Evolutionary conservation across 2,329 filamentous ascomycete species (phyloP).

Genomic region (Colletotrichum viniferum): DNA sequence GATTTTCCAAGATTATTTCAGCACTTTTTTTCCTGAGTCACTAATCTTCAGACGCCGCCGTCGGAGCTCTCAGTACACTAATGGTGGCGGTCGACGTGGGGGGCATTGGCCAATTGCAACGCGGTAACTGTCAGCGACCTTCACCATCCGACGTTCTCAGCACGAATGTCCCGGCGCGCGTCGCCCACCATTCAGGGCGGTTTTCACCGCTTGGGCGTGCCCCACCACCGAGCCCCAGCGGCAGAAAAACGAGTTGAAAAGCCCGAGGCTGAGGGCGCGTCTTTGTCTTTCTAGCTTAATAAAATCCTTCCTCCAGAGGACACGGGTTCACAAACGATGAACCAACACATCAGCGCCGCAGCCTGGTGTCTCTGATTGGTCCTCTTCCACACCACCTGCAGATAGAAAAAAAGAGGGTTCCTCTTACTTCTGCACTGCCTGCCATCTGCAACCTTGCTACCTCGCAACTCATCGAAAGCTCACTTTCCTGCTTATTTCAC

Average conservation of each 20-base stretch:
- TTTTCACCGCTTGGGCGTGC: slow-evolving; percentile 11
- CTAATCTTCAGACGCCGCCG: slow-evolving; percentile 2
- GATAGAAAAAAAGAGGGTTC: background rate
- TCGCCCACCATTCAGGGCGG: background rate
- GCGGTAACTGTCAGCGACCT: background rate
- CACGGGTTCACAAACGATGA: slow-evolving; percentile 22
- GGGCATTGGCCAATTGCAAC: slow-evolving; percentile 20
- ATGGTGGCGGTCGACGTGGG: background rate
- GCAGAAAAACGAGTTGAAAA: slow-evolving; percentile 21
- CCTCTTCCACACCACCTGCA: slow-evolving; percentile 10
- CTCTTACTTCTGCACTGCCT: background rate
- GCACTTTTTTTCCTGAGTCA: slow-evolving; percentile 1
- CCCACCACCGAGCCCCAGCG: background rate
- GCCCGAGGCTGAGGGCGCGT: slow-evolving; percentile 6
- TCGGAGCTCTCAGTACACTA: slow-evolving; percentile 8
- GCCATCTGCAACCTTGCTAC: slow-evolving; percentile 12
- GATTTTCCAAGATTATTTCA: background rate
- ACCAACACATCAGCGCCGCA: slow-evolving; percentile 19
- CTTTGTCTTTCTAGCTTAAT: slow-evolving; percentile 11
- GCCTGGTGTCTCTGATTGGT: slow-evolving; percentile 20
- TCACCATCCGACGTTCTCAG: background rate
- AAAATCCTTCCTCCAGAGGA: slow-evolving; percentile 9
- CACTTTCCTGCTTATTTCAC: slow-evolving; percentile 3
- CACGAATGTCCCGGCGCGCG: background rate
- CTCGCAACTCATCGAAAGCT: slow-evolving; percentile 1